phyloP scores from a whole-genome alignment of 164 flowering plant genomes.

The Macadamia tetraphylla region DNA sequence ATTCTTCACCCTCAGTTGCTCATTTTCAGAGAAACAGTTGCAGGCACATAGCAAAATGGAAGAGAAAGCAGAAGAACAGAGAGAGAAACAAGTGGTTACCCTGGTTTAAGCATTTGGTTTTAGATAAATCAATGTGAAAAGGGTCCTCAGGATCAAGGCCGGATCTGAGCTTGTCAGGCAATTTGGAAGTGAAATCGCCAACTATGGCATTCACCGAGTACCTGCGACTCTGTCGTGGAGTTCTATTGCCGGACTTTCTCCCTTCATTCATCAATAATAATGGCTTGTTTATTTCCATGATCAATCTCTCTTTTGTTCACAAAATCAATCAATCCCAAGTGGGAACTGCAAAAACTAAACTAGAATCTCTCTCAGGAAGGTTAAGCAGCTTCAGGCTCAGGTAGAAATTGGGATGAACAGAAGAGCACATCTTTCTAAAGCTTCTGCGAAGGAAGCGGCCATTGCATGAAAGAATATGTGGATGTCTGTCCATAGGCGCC shows the following conservation, averaged over 20 bases:
- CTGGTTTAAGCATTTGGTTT: slow-evolving; percentile 17
- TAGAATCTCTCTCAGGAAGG: not conserved
- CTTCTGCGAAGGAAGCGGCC: no score
- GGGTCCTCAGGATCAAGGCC: slow-evolving; percentile 33
- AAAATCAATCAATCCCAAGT: no score
- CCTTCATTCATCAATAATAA: slow-evolving; percentile 9
- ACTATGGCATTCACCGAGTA: slow-evolving; percentile 19
- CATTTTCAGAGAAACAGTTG: no score
- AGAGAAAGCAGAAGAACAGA: not conserved
- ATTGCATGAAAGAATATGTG: no score
- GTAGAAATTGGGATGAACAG: no score
- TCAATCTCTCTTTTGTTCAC: no score
- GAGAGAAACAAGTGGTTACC: slow-evolving; percentile 15
- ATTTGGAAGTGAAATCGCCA: slow-evolving; percentile 20
- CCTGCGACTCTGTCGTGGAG: not conserved
- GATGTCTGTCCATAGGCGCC: no score
- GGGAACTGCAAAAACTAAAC: no score
- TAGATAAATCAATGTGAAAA: slow-evolving; percentile 25
- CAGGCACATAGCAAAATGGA: not conserved
- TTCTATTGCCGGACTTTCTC: not conserved
- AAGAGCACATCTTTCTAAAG: no score
- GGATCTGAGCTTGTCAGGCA: slow-evolving; percentile 29
- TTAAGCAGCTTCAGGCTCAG: no score
- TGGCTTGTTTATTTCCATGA: no score
- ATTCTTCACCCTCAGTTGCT: no score